phyloP scores from a whole-genome alignment of 257 asterid species.

The Scutellaria baicalensis region DNA sequence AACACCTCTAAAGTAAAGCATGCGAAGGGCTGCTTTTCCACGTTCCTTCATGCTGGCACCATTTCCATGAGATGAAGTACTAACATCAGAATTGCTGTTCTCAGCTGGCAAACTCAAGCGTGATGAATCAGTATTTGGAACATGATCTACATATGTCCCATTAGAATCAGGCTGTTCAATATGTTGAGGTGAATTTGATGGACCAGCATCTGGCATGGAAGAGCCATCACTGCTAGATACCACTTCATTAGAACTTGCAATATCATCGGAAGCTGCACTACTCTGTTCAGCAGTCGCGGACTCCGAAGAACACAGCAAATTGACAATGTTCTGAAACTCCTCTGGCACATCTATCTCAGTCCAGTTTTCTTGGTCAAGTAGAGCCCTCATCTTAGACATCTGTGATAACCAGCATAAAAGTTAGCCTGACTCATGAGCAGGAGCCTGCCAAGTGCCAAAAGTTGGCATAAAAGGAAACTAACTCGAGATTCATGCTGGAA shows the following conservation, averaged over 20 bases:
- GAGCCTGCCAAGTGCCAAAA: constrained; percentile 11
- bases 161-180: constrained; percentile 44
- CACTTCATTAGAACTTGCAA: constrained; percentile 30
- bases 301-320: constrained; percentile 47
- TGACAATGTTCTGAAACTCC: constrained; percentile 81
- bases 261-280: constrained; percentile 33
- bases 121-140: constrained; percentile 31
- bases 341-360: constrained; percentile 92
- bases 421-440: constrained; percentile 23
- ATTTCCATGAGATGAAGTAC: constrained; percentile 50
- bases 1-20: constrained; percentile 68
- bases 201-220: constrained; percentile 32
- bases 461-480: constrained; percentile 30
- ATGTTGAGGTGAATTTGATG: constrained; percentile 27
- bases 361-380: constrained; percentile 99
- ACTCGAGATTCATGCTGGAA: constrained; percentile 95
- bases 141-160: constrained; percentile 32
- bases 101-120: constrained; percentile 36
- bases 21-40: constrained; percentile 57
- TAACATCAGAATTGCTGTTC: constrained; percentile 45
- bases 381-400: constrained; percentile 91
- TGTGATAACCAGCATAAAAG: constrained; percentile 31
- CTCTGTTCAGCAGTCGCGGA: constrained; percentile 33
- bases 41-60: constrained; percentile 55
- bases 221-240: constrained; percentile 36